phyloP scores from a whole-genome alignment of 768 basidiomycete genomes.

The Trametes sanguinea region DNA sequence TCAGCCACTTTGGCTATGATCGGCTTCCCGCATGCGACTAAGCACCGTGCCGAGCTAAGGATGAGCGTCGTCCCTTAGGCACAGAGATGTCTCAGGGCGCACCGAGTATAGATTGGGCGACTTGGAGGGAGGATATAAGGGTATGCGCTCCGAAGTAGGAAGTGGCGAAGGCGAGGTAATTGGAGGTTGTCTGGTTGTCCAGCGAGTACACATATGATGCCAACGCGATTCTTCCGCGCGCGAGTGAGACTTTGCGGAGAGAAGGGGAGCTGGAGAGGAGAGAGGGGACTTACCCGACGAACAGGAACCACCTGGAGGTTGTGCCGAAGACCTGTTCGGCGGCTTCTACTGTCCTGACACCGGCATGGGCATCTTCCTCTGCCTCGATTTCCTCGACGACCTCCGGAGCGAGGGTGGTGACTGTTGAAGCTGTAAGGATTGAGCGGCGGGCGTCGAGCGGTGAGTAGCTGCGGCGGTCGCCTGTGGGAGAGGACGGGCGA shows the following conservation, averaged over 20 bases:
- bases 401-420: conserved; percentile 11
- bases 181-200: conserved; percentile 67
- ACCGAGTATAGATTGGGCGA: conserved; percentile 35
- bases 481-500: neutral
- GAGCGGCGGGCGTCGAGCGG: conserved; percentile 13
- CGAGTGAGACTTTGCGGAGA: neutral
- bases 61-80: too few species aligned
- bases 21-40: conserved; percentile 40
- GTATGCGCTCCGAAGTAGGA: conserved; percentile 30
- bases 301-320: conserved; percentile 28
- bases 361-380: conserved; percentile 27
- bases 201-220: conserved; percentile 79
- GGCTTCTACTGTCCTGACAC: conserved; percentile 29
- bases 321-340: conserved; percentile 27
- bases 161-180: conserved; percentile 43
- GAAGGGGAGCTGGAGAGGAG: neutral
- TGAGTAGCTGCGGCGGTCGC: conserved; percentile 9
- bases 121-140: conserved; percentile 31
- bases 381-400: conserved; percentile 22
- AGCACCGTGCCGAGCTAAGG: too few species aligned
- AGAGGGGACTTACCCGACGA: conserved; percentile 24
- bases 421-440: neutral
- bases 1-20: conserved; percentile 57
- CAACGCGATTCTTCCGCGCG: conserved; percentile 45
- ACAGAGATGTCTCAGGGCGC: conserved; percentile 51